Percentiles rank a stretch among this genome's conserved stretches.
These are phyloP conservation scores for Lecanicillium sp. DNA, from an alignment of 2,329 filamentous ascomycete species.

Conservation along the genomic window DNA sequence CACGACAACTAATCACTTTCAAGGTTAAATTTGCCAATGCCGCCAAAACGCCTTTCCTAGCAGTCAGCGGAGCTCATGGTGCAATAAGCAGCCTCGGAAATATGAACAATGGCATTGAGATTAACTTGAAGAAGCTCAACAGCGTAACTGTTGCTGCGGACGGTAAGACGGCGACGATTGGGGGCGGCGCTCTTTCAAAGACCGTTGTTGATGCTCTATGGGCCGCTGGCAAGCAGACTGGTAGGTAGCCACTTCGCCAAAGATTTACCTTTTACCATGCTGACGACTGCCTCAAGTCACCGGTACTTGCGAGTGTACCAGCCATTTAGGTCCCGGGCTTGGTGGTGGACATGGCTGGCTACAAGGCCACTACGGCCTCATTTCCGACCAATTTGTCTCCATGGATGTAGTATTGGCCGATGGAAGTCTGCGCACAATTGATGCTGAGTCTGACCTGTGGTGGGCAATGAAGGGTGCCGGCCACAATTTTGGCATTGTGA, in stretches of 20 bases:
- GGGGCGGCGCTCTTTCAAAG: conserved; percentile 39
- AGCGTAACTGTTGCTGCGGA: conserved; percentile 32
- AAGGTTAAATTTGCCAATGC: conserved; percentile 36
- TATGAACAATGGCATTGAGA: conserved; percentile 43
- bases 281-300: conserved; percentile 24
- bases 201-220: conserved; percentile 39
- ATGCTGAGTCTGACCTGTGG: conserved; percentile 41
- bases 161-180: conserved; percentile 37
- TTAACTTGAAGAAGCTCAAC: conserved; percentile 37
- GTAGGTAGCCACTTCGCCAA: conserved; percentile 15
- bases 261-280: conserved; percentile 5
- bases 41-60: conserved; percentile 40
- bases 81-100: conserved; percentile 38
- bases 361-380: conserved; percentile 44
- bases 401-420: conserved; percentile 44
- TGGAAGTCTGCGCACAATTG: conserved; percentile 31
- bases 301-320: conserved; percentile 45
- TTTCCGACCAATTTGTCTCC: conserved; percentile 44
- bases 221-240: conserved; percentile 42
- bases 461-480: conserved; percentile 52
- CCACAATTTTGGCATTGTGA: conserved; percentile 54
- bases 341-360: conserved; percentile 51
- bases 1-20: too few relatives aligned
- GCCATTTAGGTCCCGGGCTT: conserved; percentile 39
- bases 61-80: conserved; percentile 45